Evolutionary conservation across 2,329 filamentous ascomycete genomes (phyloP).

Genomic region (Alternaria triticina): DNA sequence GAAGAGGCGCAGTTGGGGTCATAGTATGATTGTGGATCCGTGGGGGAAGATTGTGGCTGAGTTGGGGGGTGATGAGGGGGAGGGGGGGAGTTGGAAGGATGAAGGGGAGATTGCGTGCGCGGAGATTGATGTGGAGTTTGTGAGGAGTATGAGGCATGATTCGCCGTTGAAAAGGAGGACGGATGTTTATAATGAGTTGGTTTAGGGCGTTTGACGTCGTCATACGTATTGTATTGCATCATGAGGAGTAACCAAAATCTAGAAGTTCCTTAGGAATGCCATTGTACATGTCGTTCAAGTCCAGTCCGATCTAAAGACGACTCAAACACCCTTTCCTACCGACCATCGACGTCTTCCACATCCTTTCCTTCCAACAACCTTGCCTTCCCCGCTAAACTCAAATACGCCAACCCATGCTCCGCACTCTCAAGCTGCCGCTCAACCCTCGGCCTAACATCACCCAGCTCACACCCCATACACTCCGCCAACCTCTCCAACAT

Average conservation of each 20-base stretch:
- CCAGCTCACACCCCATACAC: slow-evolving; percentile 19
- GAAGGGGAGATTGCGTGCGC: slow-evolving; percentile 53
- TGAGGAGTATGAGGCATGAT: slow-evolving; percentile 61
- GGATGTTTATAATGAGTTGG: slow-evolving; percentile 48
- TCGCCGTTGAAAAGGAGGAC: slow-evolving; percentile 65
- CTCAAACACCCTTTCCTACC: neutral
- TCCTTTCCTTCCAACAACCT: slow-evolving; percentile 30
- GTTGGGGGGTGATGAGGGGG: slow-evolving; percentile 60
- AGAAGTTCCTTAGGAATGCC: neutral
- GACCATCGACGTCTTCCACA: slow-evolving; percentile 9
- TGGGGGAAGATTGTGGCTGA: slow-evolving; percentile 80
- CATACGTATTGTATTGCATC: no score
- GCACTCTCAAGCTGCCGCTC: slow-evolving; percentile 22
- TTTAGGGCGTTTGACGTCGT: no score
- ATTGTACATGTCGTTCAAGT: neutral
- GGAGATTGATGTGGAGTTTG: slow-evolving; percentile 61
- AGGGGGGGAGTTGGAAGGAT: slow-evolving; percentile 39
- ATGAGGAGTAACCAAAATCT: neutral
- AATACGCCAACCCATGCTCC: slow-evolving; percentile 30
- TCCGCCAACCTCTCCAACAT: slow-evolving; percentile 36
- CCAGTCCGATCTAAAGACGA: neutral
- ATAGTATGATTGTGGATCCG: slow-evolving; percentile 83
- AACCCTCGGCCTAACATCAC: slow-evolving; percentile 27
- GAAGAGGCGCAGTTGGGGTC: slow-evolving; percentile 81
- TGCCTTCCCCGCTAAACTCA: slow-evolving; percentile 34